Percentiles rank a stretch among this genome's conserved stretches.
Evolutionary conservation across 2,329 filamentous ascomycete genomes (phyloP).

Genomic region (Pyricularia sp.): DNA sequence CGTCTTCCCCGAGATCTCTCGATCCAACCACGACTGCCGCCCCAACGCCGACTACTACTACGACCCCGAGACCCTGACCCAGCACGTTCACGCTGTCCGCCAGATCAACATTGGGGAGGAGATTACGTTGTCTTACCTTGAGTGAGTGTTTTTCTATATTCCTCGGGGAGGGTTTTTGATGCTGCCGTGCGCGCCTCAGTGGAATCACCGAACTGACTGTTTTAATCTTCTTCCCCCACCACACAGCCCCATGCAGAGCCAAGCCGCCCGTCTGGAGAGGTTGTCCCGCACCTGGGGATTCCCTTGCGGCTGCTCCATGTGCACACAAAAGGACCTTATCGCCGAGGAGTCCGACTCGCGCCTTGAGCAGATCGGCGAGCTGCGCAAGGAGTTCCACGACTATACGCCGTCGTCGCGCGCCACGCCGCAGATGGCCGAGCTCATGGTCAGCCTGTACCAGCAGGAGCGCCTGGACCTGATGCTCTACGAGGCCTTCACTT

Average conservation of each 20-base stretch:
- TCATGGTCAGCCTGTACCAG: conserved; percentile 24
- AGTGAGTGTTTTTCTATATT: conserved; percentile 12
- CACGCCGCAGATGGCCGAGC: conserved; percentile 24
- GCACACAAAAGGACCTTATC: conserved; percentile 16
- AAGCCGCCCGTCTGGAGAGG: conserved; percentile 15
- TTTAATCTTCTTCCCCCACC: background rate
- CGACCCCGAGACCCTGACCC: conserved; percentile 22
- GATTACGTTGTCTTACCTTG: conserved; percentile 29
- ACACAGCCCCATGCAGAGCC: conserved; percentile 17
- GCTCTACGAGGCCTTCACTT: conserved; percentile 21
- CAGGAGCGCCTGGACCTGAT: conserved; percentile 24
- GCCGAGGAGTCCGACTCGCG: conserved; percentile 22
- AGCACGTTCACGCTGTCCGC: conserved; percentile 24
- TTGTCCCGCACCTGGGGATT: conserved; percentile 26
- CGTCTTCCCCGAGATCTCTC: conserved; percentile 27
- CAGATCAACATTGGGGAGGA: conserved; percentile 28
- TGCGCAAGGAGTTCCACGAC: conserved; percentile 18
- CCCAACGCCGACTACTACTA: conserved; percentile 31
- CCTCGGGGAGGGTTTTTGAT: background rate
- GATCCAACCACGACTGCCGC: conserved; percentile 32
- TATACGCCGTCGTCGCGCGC: conserved; percentile 16
- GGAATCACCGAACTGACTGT: background rate
- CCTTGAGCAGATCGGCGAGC: conserved; percentile 20
- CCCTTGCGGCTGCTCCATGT: conserved; percentile 25
- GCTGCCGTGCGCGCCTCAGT: background rate